phyloP scores from a whole-genome alignment of 163 green algal species.

The Dunaliella salina region DNA sequence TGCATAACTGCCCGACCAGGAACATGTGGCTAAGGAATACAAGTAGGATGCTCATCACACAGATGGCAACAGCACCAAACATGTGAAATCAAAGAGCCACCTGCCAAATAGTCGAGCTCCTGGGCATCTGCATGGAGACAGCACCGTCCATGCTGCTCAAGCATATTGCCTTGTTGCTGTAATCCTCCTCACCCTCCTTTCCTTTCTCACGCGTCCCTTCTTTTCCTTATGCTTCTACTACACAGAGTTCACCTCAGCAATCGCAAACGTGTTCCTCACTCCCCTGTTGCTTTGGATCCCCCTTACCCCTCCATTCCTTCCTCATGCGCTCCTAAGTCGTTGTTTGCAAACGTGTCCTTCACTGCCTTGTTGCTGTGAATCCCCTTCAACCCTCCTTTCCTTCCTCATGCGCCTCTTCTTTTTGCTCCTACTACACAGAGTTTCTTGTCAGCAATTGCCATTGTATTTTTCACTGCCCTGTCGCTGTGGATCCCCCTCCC shows the following conservation, averaged over 20 bases:
- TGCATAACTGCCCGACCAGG: too few relatives aligned
- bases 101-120: too few relatives aligned
- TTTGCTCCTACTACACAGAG: conserved; percentile 4
- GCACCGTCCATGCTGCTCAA: neutral
- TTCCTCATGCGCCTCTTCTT: conserved; percentile 45
- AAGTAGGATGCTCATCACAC: too few relatives aligned
- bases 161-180: too few relatives aligned
- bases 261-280: conserved; percentile 51
- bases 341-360: too few relatives aligned
- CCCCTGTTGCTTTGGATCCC: conserved; percentile 73
- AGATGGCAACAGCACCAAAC: too few relatives aligned
- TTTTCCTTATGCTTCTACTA: neutral
- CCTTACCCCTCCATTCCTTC: conserved; percentile 65
- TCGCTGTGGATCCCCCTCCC: conserved; percentile 78
- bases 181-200: too few relatives aligned
- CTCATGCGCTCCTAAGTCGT: too few relatives aligned
- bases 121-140: neutral
- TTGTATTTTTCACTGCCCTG: conserved; percentile 55
- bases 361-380: too few relatives aligned
- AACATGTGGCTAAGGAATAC: too few relatives aligned
- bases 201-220: conserved; percentile 43
- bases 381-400: too few relatives aligned
- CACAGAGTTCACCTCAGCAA: conserved; percentile 12
- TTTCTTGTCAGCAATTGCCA: conserved; percentile 28
- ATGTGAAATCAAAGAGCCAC: too few relatives aligned